These are phyloP conservation scores for Colletotrichum spinosum DNA, from an alignment of 2,329 filamentous ascomycete genomes.

Conservation along the genomic window DNA sequence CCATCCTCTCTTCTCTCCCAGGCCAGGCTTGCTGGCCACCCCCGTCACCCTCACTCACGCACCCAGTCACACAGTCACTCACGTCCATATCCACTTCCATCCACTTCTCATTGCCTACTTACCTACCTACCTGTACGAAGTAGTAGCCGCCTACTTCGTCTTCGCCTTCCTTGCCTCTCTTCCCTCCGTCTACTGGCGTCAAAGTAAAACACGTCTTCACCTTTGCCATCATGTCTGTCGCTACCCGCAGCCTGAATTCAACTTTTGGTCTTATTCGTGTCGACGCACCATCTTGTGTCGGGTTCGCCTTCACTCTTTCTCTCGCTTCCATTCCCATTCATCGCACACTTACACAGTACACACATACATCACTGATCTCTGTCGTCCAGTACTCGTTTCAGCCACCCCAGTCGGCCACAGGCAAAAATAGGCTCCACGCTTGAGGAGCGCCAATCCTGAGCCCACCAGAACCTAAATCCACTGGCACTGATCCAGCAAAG, in stretches of 20 bases:
- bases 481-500: conserved; percentile 37
- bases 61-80: conserved; percentile 12
- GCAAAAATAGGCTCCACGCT: conserved; percentile 39
- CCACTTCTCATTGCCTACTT: conserved; percentile 8
- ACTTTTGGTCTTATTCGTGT: background rate
- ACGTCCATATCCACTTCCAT: background rate
- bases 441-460: conserved; percentile 38
- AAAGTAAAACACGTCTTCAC: background rate
- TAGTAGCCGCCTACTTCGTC: background rate
- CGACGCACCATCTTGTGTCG: no score
- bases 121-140: conserved; percentile 9
- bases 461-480: conserved; percentile 38
- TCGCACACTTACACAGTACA: no score
- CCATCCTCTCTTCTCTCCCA: conserved; percentile 37
- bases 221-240: no score
- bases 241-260: background rate
- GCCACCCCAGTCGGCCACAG: conserved; percentile 37
- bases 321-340: no score
- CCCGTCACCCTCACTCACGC: conserved; percentile 15
- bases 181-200: background rate
- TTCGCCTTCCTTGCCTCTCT: conserved; percentile 1
- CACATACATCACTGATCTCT: background rate
- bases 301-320: no score
- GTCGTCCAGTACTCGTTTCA: conserved; percentile 31
- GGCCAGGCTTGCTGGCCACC: conserved; percentile 21